These are phyloP conservation scores for Aspergillus phoenicis DNA, from an alignment of 2,329 filamentous ascomycete species.

Conservation along the genomic window DNA sequence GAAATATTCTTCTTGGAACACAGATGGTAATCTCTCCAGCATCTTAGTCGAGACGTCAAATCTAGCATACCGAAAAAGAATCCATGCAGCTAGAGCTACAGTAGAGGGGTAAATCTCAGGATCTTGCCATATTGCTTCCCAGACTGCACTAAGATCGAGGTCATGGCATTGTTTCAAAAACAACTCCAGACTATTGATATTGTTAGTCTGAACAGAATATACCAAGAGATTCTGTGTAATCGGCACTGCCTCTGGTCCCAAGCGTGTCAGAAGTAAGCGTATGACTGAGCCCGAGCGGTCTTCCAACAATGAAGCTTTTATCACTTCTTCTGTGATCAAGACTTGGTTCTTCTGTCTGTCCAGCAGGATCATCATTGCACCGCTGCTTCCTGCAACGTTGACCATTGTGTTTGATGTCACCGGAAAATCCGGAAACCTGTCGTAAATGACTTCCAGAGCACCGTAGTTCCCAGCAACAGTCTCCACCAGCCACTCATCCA, in stretches of 20 bases:
- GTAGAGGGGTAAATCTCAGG: not conserved
- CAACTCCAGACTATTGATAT: not conserved
- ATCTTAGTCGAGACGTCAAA: not conserved
- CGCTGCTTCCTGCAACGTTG: not conserved
- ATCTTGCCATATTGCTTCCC: constrained; percentile 1
- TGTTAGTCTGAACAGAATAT: not conserved
- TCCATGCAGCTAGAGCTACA: not conserved
- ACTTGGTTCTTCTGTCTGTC: not conserved
- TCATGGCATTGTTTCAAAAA: not conserved
- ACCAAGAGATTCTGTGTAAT: not conserved
- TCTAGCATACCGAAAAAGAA: not conserved
- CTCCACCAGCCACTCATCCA: not conserved
- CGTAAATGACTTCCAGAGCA: not conserved
- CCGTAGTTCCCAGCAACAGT: not conserved
- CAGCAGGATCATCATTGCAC: not conserved
- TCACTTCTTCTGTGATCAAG: not conserved
- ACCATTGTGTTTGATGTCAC: not conserved
- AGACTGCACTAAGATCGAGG: not conserved
- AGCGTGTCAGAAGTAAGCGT: not conserved
- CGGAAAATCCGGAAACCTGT: not conserved
- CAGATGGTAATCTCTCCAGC: not conserved
- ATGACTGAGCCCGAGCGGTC: not conserved
- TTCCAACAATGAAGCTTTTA: not conserved
- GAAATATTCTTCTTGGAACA: no score
- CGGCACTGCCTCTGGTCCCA: not conserved